Base-by-base conservation (phyloP, 345 rosid species). In the Dovyalis caffra region DNA sequence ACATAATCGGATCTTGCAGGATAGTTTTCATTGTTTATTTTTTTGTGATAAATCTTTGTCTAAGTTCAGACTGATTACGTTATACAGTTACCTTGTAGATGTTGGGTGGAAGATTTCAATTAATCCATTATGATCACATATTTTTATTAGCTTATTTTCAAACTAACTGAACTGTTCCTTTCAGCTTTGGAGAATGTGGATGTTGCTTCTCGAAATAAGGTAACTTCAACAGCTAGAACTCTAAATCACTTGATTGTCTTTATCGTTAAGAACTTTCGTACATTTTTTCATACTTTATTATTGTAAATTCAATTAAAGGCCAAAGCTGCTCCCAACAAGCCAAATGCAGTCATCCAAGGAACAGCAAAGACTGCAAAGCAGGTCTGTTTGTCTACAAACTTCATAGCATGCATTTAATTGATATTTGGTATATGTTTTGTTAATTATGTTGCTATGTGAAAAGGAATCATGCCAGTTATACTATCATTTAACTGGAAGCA, bases 111-210 rank as follows among this genome's bases (percentile, higher is more conserved):
- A 68, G 57, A 60, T 33, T 49, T 66, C 34, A 43, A 4, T 69
- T 26, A 26, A 38, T 29, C 20, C 68, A 57, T 20, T 21, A 49
- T 56, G 58, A 35, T 21, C 21, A 8, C 57, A 70, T 20, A 18
- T 51, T 51, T 40, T 43, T 26, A 15, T 38, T 37, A 49, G 62
- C 26, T 25, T 49, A 56, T 38, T 63, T 71, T 53, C n/a, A 21
- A 60, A 68, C 82, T 68, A 61, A 66, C 57, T 29, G 8, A 38
- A 33, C 15, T 1, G 63, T 49, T 69, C 60, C 64, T 85, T 74
- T 75, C 83, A 91, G 95, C 84, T 82, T 66, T 78, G 64, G 83
- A 74, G 75, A 87, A 74, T 78, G 78, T 77, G 76, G 85, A 77
- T 37, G 29, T 6, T 66, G 58, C 82, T 72, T 80, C 88, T 74